phyloP scores from a whole-genome alignment of 305 asterid species.

The Solanum hybrid region DNA sequence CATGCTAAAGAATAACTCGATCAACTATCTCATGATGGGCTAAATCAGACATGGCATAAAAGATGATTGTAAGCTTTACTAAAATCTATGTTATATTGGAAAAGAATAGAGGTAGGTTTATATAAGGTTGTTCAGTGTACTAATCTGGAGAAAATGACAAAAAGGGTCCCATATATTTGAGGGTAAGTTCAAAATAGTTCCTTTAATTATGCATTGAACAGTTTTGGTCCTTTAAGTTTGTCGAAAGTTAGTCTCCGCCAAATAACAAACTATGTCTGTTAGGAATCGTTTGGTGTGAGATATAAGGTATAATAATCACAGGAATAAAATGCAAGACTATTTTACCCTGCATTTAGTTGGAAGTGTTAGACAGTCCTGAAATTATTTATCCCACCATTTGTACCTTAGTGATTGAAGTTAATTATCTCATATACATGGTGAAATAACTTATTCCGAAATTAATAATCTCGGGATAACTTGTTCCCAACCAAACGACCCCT shows the following conservation, averaged over 20 bases:
- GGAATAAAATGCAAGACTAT: too few relatives aligned
- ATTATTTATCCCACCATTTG: too few relatives aligned
- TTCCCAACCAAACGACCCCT: not conserved
- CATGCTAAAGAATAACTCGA: not conserved
- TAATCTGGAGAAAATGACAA: not conserved
- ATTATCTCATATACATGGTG: too few relatives aligned
- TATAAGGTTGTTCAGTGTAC: not conserved
- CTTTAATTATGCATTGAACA: not conserved
- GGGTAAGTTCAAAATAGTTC: not conserved
- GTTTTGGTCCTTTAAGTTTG: not conserved
- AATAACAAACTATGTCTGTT: not conserved
- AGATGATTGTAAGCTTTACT: not conserved
- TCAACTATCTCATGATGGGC: not conserved
- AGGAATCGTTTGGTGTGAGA: not conserved
- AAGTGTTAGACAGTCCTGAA: too few relatives aligned
- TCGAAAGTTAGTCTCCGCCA: not conserved
- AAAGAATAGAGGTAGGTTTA: not conserved
- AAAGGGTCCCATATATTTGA: not conserved
- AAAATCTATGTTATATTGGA: not conserved
- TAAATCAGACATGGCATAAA: not conserved
- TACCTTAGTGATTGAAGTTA: too few relatives aligned
- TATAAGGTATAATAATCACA: not conserved
- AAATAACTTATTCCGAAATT: too few relatives aligned
- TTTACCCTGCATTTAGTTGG: too few relatives aligned
- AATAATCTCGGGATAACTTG: too few relatives aligned